A percentile compares a stretch with the other conserved stretches of the same genome.
Conservation (phyloP, 352 stramenopile genomes). For the Peronospora farinosa region DNA sequence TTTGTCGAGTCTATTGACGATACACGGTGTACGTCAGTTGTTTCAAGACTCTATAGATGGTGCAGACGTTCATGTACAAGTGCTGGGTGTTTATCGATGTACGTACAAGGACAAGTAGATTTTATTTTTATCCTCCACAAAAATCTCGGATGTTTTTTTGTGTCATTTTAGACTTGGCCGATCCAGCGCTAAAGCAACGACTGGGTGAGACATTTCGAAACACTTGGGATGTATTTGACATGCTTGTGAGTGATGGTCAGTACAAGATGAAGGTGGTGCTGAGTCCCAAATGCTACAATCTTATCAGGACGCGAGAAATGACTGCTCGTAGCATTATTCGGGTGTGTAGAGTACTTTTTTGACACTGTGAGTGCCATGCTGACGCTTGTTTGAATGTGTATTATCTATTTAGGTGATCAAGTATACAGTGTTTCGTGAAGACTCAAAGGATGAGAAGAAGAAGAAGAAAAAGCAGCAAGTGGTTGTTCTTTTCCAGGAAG, state of each 20-base stretch:
- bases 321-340: constrained; percentile 28
- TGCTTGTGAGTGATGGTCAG: constrained; percentile 54
- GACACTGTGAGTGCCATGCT: neutral
- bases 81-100: constrained; percentile 58
- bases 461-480: constrained; percentile 10
- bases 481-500: constrained; percentile 20
- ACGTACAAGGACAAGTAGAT: constrained; percentile 9
- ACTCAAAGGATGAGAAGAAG: constrained; percentile 4
- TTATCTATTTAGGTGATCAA: constrained; percentile 17
- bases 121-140: too few relatives aligned
- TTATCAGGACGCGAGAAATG: constrained; percentile 39
- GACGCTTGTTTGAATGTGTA: neutral
- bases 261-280: constrained; percentile 52
- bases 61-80: constrained; percentile 32
- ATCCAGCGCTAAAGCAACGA: constrained; percentile 35
- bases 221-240: constrained; percentile 46
- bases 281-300: constrained; percentile 26
- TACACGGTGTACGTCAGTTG: constrained; percentile 31
- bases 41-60: constrained; percentile 3
- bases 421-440: constrained; percentile 27
- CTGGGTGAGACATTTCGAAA: constrained; percentile 20
- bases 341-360: constrained; percentile 12
- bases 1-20: constrained; percentile 24
- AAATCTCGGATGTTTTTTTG: too few relatives aligned
- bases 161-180: constrained; percentile 43